Base-by-base conservation (phyloP, 1,139 yeast species). In the Protomyces gravidus region DNA sequence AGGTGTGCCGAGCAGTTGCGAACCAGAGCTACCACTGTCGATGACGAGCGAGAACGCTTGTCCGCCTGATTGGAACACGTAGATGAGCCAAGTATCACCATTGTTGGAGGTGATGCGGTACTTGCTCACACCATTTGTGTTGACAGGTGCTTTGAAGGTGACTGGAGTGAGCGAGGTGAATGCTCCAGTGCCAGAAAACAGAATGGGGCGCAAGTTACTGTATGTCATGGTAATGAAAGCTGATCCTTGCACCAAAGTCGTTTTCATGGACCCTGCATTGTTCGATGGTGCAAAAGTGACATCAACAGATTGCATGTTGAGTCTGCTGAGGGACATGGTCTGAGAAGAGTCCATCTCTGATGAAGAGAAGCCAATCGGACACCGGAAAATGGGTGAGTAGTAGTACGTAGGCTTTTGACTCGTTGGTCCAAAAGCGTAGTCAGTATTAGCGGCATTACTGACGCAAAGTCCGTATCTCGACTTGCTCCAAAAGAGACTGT, bases 201-300 rank as follows among this genome's bases (percentile, higher is more conserved):
- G 69, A 30, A 72, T 68, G 3, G 89, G 84, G 60, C 77, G 76
- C 69, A 84, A 73, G 55, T 75, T 72, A 64, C 80, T 75, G 70
- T 86, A 87, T 49, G 82, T 74, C 33, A 81, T 86, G 45, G 89
- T 80, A 11, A 81, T 80, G 65, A 84, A 79, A n/a, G 95, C 95
- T 87, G 85, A 84, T 63, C 95, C 95, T 69, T 83, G 86, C 21
- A 78, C 81, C 51, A 80, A 63, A 3, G 84, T 82, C 45, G 74
- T 61, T 13, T 60, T 57, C 42, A 75, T 61, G 4, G 60, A 47
- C 6, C 61, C 55, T 15, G 69, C 60, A 6, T 71, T 70, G 17
- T 63, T 39, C 1, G 70, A 65, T 32, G 77, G 73, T 27, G 80
- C 70, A 58, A 86, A 68, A 2, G 76, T 74, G 11, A 79, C 81